Evolutionary conservation across 805 yeast species (phyloP).

Genomic region (Candida yuanshanica): DNA sequence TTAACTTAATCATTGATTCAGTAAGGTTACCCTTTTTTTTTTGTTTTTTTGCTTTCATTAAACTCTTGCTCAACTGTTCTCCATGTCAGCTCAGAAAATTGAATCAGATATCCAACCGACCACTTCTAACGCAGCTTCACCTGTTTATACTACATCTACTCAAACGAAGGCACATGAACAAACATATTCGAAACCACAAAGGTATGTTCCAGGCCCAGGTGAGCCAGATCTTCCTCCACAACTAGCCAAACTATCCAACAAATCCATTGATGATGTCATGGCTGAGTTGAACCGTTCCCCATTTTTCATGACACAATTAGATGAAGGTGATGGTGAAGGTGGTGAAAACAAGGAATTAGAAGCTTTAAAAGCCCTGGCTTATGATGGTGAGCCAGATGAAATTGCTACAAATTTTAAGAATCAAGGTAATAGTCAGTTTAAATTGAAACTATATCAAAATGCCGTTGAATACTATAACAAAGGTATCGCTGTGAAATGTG

Average conservation of each 20-base stretch:
- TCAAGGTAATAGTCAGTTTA: slow-evolving; percentile 89
- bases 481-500: slow-evolving; percentile 70
- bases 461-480: slow-evolving; percentile 78
- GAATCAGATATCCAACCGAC: no score
- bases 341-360: slow-evolving; percentile 74
- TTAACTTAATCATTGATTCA: no score
- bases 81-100: no score
- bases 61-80: no score
- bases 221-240: slow-evolving; percentile 84
- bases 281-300: slow-evolving; percentile 79
- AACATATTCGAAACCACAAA: slow-evolving; percentile 26
- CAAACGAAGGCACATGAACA: background rate
- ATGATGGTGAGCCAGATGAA: slow-evolving; percentile 94
- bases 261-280: slow-evolving; percentile 70
- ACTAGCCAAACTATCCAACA: slow-evolving; percentile 53
- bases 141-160: background rate
- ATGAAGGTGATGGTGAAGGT: slow-evolving; percentile 69
- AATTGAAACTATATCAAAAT: slow-evolving; percentile 59
- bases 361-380: slow-evolving; percentile 85
- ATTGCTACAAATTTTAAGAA: slow-evolving; percentile 82
- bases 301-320: slow-evolving; percentile 87
- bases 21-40: no score
- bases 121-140: no score
- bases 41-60: no score
- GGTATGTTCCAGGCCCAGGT: slow-evolving; percentile 42